Evolutionary conservation across 73 alveolate genomes (phyloP), one percentile per base, ranked within the genome.

Genomic region (Paramecium primaurelia): DNA sequence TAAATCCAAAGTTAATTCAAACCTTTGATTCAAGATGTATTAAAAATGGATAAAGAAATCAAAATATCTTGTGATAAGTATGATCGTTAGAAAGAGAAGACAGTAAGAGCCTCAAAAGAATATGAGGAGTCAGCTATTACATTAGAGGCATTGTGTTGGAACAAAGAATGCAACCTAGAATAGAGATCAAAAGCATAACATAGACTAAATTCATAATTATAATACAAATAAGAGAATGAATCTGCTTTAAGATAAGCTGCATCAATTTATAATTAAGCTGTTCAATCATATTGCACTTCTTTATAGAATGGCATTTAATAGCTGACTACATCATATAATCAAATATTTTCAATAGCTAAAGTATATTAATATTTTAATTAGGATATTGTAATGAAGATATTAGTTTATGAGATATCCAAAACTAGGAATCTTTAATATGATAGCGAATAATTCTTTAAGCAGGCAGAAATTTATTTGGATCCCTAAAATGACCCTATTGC

Each of bases 371-470:
- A 18, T 20, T 38, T 1, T 26, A 80, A 44, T 80, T 11, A 80
- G 91, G 91, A 80, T 47, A 80, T 80, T 28, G 91, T 80, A 8
- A 80, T 80, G 91, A 80, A 80, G 47, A 80, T 42, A 32, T 47
- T 80, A 4, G 91, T 80, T 16, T 80, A 80, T 9, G 91, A 80
- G n/a, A 80, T 80, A 4, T 80, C 91, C 9, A 80, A 80, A 80
- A 47, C 58, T 26, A 40, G 91, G 22, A 80, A 80, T 25, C 73
- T 80, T 26, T 36, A 80, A 47, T 80, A 80, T 80, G 91, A 80
- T 47, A 80, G 91, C 14, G 91, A 80, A 28, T 58, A 80, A 25
- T 80, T 80, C 49, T 80, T 80, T 42, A 80, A 80, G 38, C 34
- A 80, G 58, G 91, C 58, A 2, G 91, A 80, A 14, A 80, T 38